Percentiles rank a stretch among this genome's conserved stretches.
Evolutionary conservation across 148 eudicot species (phyloP).

Genomic region (Cornus controversa): DNA sequence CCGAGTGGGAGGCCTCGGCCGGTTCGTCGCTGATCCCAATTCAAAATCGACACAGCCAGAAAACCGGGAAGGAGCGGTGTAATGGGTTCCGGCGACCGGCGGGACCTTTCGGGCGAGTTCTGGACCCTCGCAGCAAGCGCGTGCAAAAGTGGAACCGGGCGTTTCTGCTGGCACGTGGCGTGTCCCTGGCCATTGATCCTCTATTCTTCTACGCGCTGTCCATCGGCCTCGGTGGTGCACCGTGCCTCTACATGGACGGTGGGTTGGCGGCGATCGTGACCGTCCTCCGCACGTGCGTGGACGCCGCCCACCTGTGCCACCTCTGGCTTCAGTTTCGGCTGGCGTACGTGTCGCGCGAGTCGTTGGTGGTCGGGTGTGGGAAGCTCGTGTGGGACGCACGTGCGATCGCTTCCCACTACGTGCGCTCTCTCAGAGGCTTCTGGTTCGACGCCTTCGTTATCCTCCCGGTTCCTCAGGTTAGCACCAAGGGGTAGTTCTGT

Average conservation of each 20-base stretch:
- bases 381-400: conserved; percentile 75
- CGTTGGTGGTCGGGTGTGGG: conserved; percentile 68
- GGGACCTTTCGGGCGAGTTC: conserved; percentile 35
- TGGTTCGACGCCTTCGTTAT: conserved; percentile 73
- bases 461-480: conserved; percentile 72
- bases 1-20: conserved; percentile 88
- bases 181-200: conserved; percentile 86
- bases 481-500: too few relatives aligned
- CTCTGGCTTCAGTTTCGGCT: conserved; percentile 59
- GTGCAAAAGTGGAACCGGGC: conserved; percentile 74
- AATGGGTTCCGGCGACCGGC: neutral
- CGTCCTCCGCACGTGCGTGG: conserved; percentile 58
- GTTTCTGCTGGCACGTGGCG: conserved; percentile 65
- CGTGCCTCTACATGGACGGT: conserved; percentile 79
- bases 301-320: conserved; percentile 61
- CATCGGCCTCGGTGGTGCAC: conserved; percentile 57
- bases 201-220: conserved; percentile 83
- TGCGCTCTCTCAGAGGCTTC: conserved; percentile 50
- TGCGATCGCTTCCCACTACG: conserved; percentile 47
- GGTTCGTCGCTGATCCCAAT: conserved; percentile 77
- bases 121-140: conserved; percentile 75
- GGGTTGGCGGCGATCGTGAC: conserved; percentile 58
- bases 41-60: conserved; percentile 19
- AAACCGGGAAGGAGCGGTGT: neutral
- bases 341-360: conserved; percentile 71